These are phyloP conservation scores for Serendipita sp. DNA, from an alignment of 768 basidiomycete species.

Conservation along the genomic window DNA sequence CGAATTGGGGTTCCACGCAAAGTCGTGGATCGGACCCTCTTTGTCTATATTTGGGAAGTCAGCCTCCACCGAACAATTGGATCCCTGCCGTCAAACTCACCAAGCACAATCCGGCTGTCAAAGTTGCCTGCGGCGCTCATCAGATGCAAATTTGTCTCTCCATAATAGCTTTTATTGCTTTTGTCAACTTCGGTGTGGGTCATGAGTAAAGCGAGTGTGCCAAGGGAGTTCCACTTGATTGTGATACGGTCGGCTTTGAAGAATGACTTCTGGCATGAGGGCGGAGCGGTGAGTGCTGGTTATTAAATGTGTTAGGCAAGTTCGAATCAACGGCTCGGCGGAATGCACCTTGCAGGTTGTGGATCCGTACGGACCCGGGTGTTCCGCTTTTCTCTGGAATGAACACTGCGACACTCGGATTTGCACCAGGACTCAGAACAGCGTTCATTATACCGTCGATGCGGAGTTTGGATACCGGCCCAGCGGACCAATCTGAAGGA, in stretches of 20 bases:
- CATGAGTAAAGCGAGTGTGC: constrained; percentile 78
- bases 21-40: constrained; percentile 95
- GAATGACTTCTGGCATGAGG: constrained; percentile 72
- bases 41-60: constrained; percentile 43
- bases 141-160: constrained; percentile 89
- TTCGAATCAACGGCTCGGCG: background rate
- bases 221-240: constrained; percentile 93
- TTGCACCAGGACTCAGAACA: constrained; percentile 65
- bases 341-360: constrained; percentile 34
- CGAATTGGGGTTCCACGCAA: constrained; percentile 88
- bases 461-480: constrained; percentile 64
- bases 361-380: constrained; percentile 78
- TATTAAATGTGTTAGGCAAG: constrained; percentile 12
- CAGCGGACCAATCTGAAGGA: constrained; percentile 59
- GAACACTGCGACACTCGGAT: constrained; percentile 83
- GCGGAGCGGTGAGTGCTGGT: constrained; percentile 34
- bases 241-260: constrained; percentile 87
- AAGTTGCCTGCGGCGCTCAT: constrained; percentile 86
- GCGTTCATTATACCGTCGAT: constrained; percentile 71
- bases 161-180: constrained; percentile 95
- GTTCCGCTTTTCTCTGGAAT: constrained; percentile 90
- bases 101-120: constrained; percentile 61
- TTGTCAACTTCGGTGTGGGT: constrained; percentile 96
- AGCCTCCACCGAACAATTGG: constrained; percentile 13
- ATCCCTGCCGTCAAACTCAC: constrained; percentile 13